Percentiles rank a stretch among this genome's conserved stretches.
Conservation (phyloP, 352 stramenopile species). For the Peronosclerospora sorghi region DNA sequence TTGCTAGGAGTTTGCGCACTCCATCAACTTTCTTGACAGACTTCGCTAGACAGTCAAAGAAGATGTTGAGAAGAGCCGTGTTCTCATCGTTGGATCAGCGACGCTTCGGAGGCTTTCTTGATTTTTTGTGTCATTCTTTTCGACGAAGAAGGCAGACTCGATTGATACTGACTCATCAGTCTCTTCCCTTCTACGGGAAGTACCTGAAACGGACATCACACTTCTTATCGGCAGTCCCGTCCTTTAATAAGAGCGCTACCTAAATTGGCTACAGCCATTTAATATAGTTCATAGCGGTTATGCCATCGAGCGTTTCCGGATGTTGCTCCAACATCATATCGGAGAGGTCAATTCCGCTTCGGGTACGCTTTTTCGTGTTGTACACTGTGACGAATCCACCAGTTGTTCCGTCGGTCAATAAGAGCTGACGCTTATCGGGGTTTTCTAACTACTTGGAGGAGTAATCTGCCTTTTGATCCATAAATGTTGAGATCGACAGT, state of each 20-base stretch:
- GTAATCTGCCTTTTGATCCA: neutral
- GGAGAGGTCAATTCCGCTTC: neutral
- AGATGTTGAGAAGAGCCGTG: too few species aligned
- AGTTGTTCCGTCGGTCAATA: neutral
- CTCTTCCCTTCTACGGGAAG: neutral
- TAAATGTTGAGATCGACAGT: neutral
- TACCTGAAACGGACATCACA: neutral
- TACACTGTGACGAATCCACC: neutral
- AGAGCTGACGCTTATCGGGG: neutral
- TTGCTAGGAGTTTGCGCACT: too few species aligned
- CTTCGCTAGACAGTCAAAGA: too few species aligned
- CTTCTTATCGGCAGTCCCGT: neutral
- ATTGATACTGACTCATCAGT: neutral
- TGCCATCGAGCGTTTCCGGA: neutral
- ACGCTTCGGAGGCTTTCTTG: neutral
- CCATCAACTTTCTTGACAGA: too few species aligned
- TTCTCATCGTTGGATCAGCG: too few species aligned
- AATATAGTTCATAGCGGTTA: neutral
- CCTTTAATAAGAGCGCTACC: neutral
- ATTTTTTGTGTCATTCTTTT: neutral
- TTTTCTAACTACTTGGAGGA: neutral
- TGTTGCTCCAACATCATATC: too few species aligned
- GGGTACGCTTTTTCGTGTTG: neutral
- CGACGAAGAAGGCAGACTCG: too few species aligned
- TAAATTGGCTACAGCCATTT: neutral